Percentiles rank a stretch among this genome's conserved stretches.
Evolutionary conservation across 495 filamentous ascomycete genomes (phyloP).

Genomic region (Hypoxylon fragiforme): DNA sequence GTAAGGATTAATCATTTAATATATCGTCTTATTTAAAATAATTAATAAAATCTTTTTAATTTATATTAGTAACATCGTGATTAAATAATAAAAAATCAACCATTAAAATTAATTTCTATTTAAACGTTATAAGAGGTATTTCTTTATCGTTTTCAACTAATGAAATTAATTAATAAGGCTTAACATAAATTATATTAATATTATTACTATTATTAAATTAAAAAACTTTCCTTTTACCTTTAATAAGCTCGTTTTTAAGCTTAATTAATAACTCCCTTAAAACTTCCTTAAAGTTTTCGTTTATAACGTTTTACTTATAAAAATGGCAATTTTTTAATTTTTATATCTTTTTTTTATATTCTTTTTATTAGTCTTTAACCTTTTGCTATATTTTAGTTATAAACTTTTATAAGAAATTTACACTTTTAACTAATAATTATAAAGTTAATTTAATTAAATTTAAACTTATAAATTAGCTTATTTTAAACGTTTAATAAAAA

Average conservation of each 20-base stretch:
- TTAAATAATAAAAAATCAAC: not conserved
- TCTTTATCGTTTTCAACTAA: not conserved
- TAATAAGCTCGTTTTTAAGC: not conserved
- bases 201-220: not conserved
- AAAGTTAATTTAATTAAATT: not conserved
- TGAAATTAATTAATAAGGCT: not conserved
- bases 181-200: not conserved
- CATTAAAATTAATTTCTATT: not conserved
- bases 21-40: too few relatives aligned
- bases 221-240: not conserved
- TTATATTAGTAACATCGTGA: not conserved
- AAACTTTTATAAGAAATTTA: too few relatives aligned
- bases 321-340: too few relatives aligned
- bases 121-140: too few relatives aligned
- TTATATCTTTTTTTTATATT: too few relatives aligned
- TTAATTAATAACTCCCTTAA: not conserved
- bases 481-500: not conserved
- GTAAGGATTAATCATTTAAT: too few relatives aligned
- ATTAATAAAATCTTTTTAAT: not conserved
- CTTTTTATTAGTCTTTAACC: too few relatives aligned
- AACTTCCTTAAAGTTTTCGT: too few relatives aligned
- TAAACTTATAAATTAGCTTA: not conserved
- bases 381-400: too few relatives aligned
- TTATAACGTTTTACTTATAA: too few relatives aligned
- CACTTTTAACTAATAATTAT: not conserved